A percentile compares a stretch with the other conserved stretches of the same genome.
These are phyloP conservation scores for Hymenoscyphus scutula DNA, from an alignment of 2,329 filamentous ascomycete genomes.

Conservation along the genomic window DNA sequence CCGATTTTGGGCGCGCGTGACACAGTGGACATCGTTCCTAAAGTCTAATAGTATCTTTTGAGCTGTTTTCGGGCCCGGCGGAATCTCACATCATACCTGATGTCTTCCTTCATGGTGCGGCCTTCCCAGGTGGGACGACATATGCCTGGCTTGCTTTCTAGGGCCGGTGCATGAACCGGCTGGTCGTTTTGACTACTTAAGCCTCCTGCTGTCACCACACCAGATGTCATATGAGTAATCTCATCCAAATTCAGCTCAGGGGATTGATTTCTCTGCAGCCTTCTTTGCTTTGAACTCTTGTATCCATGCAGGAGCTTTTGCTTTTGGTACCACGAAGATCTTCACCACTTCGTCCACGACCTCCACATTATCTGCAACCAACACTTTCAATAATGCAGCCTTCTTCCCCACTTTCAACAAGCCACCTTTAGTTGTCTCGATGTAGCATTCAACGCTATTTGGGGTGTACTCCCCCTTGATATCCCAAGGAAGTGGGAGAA, in stretches of 20 bases:
- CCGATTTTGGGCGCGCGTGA: neutral
- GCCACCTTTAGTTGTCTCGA: constrained; percentile 77
- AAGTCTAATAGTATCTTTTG: neutral
- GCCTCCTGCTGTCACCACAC: neutral
- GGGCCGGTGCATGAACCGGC: neutral
- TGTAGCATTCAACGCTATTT: constrained; percentile 75
- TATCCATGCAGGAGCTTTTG: constrained; percentile 71
- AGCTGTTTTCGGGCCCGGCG: neutral
- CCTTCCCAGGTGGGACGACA: neutral
- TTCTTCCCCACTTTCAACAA: constrained; percentile 90
- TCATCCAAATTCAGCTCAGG: constrained; percentile 5
- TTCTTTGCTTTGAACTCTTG: constrained; percentile 79
- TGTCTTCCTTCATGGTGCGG: neutral
- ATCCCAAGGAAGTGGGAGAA: constrained; percentile 91
- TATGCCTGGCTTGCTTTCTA: neutral
- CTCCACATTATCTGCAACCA: constrained; percentile 76
- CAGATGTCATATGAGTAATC: neutral
- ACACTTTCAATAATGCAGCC: constrained; percentile 69
- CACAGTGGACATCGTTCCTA: neutral
- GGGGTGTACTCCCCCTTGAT: constrained; percentile 60
- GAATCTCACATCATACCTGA: neutral
- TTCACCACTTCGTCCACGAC: constrained; percentile 82
- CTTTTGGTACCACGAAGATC: constrained; percentile 77
- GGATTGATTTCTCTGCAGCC: constrained; percentile 43
- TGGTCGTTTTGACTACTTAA: neutral